Conservation (phyloP, 495 filamentous ascomycete species). For the Xylaria acuta region DNA sequence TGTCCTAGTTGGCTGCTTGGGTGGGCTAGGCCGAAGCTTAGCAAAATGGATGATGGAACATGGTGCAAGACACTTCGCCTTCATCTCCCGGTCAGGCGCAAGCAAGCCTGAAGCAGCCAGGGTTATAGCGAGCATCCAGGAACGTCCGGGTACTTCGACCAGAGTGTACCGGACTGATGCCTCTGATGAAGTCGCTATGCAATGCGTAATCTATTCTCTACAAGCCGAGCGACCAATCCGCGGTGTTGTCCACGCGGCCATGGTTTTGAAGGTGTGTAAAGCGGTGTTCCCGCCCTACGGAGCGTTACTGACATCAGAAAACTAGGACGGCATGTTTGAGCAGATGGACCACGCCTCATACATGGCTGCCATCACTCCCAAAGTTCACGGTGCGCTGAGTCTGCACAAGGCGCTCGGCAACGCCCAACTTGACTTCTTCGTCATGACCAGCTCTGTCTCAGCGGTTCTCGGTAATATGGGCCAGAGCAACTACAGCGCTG, state of each 20-base stretch:
- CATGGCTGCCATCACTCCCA: conserved; percentile 40
- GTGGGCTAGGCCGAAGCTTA: conserved; percentile 61
- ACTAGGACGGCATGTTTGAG: conserved; percentile 31
- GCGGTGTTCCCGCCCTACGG: background rate
- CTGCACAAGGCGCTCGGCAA: conserved; percentile 47
- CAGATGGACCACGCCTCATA: conserved; percentile 23
- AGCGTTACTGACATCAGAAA: conserved; percentile 17
- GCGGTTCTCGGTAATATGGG: conserved; percentile 54
- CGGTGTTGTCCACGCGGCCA: conserved; percentile 47
- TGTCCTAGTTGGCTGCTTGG: conserved; percentile 60
- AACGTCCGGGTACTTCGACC: conserved; percentile 30
- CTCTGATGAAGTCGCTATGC: conserved; percentile 29
- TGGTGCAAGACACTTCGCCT: conserved; percentile 58
- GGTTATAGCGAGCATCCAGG: conserved; percentile 30
- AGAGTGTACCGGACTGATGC: conserved; percentile 42
- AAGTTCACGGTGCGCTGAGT: conserved; percentile 47
- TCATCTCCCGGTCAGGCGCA: conserved; percentile 56
- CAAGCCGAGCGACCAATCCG: conserved; percentile 38
- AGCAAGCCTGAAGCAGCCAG: conserved; percentile 30
- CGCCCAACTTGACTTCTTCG: conserved; percentile 63
- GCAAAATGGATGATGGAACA: conserved; percentile 54
- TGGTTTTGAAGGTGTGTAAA: conserved; percentile 41
- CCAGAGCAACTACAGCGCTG: conserved; percentile 64
- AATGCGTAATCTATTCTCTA: conserved; percentile 25
- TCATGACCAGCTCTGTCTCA: conserved; percentile 55